These are phyloP conservation scores for Picea abies DNA, from an alignment of 83 land plant species.

Conservation along the genomic window DNA sequence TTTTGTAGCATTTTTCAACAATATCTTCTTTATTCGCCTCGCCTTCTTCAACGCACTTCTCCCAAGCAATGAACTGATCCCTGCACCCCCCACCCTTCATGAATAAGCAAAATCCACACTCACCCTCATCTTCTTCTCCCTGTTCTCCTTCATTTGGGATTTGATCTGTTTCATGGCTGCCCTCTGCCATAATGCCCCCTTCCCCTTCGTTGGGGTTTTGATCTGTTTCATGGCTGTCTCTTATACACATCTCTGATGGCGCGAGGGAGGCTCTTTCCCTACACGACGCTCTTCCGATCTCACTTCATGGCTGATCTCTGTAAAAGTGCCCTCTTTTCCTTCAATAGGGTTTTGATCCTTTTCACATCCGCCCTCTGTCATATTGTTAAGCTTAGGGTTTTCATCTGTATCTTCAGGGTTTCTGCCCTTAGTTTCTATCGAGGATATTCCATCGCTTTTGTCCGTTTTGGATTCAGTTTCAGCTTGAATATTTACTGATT, in stretches of 20 bases:
- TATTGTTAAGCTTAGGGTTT: neutral
- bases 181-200: neutral
- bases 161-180: neutral
- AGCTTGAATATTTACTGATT: neutral
- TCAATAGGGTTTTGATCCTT: neutral
- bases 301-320: no score
- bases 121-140: slow-evolving; percentile 61
- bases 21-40: slow-evolving; percentile 71
- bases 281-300: no score
- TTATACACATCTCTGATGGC: no score
- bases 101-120: slow-evolving; percentile 89
- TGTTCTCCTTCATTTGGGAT: slow-evolving; percentile 15
- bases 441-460: neutral
- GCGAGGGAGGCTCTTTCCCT: no score
- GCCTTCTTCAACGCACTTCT: slow-evolving; percentile 81
- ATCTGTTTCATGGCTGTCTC: neutral
- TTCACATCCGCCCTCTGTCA: no score
- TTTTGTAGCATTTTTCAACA: slow-evolving; percentile 72
- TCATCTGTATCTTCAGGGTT: neutral
- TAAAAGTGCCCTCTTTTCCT: neutral
- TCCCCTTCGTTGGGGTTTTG: neutral
- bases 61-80: slow-evolving; percentile 79
- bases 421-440: neutral
- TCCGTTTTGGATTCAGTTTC: neutral
- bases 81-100: slow-evolving; percentile 95